Conservation (phyloP, 768 basidiomycete genomes). For the Russula sp. region DNA sequence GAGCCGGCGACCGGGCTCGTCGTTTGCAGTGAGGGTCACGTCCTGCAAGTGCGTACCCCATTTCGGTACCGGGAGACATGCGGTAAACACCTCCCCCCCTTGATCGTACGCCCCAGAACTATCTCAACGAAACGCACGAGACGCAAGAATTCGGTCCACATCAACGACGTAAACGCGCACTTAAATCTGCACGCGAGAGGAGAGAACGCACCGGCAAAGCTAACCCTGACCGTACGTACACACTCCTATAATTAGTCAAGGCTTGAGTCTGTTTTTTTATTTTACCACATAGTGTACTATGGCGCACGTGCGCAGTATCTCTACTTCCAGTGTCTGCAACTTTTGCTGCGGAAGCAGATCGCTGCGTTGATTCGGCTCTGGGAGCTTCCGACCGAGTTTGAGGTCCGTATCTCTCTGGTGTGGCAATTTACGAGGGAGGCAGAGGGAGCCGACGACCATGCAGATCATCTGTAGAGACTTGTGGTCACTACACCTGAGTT, state of each 20-base stretch:
- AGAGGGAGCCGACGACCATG: not conserved
- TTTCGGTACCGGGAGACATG: not conserved
- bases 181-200: conserved; percentile 54
- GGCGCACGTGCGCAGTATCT: conserved; percentile 72
- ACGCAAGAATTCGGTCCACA: conserved; percentile 58
- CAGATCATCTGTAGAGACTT: conserved; percentile 72
- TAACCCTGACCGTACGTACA: conserved; percentile 54
- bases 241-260: no score
- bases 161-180: conserved; percentile 54
- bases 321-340: conserved; percentile 80
- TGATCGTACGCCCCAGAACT: conserved; percentile 46
- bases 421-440: not conserved
- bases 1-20: conserved; percentile 75
- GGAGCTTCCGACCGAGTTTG: conserved; percentile 74
- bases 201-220: conserved; percentile 45
- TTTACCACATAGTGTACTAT: conserved; percentile 60
- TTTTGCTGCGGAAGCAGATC: conserved; percentile 74
- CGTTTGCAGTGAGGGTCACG: conserved; percentile 87
- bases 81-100: not conserved
- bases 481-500: conserved; percentile 70
- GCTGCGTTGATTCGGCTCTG: conserved; percentile 52
- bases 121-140: conserved; percentile 74
- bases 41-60: conserved; percentile 58
- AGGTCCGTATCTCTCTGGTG: conserved; percentile 41
- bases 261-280: not conserved